These are phyloP conservation scores for Lathyrus oleraceus DNA, from an alignment of 306 rosid genomes.

Conservation along the genomic window DNA sequence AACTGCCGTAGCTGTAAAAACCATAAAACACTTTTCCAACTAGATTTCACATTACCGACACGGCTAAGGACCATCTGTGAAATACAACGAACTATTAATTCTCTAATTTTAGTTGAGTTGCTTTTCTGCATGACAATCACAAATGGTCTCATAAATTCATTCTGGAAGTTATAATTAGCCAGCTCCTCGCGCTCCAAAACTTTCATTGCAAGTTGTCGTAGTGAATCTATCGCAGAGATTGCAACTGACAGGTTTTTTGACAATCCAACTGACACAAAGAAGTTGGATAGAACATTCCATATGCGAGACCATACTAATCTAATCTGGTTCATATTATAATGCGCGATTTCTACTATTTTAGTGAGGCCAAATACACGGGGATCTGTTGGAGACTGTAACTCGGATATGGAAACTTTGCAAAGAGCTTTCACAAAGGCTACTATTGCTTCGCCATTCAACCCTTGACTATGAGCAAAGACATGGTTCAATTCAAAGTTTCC, in stretches of 20 bases:
- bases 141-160: conserved; percentile 94
- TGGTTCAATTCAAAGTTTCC: conserved; percentile 97
- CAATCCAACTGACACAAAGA: conserved; percentile 93
- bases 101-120: no score
- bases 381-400: conserved; percentile 98
- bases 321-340: conserved; percentile 98
- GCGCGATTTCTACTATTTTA: conserved; percentile 98
- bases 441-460: conserved; percentile 96
- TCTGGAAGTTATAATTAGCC: conserved; percentile 97
- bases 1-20: no score
- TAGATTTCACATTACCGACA: no score
- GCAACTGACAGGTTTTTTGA: conserved; percentile 99
- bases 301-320: conserved; percentile 99
- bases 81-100: no score
- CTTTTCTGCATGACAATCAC: no score
- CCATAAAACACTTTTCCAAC: no score
- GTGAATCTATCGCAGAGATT: conserved; percentile 95
- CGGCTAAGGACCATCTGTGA: no score
- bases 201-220: conserved; percentile 98
- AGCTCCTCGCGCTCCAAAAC: conserved; percentile 98
- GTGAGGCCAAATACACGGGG: conserved; percentile 99
- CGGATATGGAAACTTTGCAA: conserved; percentile 87
- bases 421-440: conserved; percentile 96
- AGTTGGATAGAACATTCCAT: conserved; percentile 97
- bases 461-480: conserved; percentile 97